These are phyloP conservation scores for Diospyros kaki DNA, from an alignment of 148 eudicot genomes.

Conservation along the genomic window DNA sequence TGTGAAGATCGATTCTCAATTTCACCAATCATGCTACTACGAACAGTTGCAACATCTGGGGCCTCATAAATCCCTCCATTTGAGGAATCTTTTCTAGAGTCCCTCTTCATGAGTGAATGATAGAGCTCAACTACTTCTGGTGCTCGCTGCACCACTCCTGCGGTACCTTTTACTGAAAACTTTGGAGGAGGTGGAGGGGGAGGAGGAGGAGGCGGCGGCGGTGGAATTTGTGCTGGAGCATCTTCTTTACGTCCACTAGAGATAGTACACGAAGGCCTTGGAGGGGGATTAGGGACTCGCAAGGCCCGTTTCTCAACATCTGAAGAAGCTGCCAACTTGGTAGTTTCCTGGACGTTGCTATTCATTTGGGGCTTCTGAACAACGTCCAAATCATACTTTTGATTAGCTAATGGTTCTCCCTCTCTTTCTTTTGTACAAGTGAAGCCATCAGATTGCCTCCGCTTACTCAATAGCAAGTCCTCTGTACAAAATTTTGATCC, in stretches of 20 bases:
- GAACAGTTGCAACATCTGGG: slow-evolving; percentile 55
- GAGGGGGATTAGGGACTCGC: slow-evolving; percentile 84
- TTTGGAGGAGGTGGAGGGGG: slow-evolving; percentile 75
- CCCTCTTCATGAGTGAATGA: slow-evolving; percentile 89
- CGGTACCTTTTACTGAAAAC: slow-evolving; percentile 22
- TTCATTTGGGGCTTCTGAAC: slow-evolving; percentile 22
- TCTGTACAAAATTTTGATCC: slow-evolving; percentile 55
- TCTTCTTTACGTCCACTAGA: slow-evolving; percentile 26
- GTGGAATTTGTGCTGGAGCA: slow-evolving; percentile 26
- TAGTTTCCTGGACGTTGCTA: slow-evolving; percentile 19
- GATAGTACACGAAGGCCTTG: slow-evolving; percentile 51
- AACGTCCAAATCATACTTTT: slow-evolving; percentile 24
- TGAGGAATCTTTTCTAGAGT: slow-evolving; percentile 57
- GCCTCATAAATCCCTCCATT: slow-evolving; percentile 44
- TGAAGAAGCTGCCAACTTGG: slow-evolving; percentile 25
- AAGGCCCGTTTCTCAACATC: slow-evolving; percentile 61
- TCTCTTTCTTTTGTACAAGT: slow-evolving; percentile 45
- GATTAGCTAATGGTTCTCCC: slow-evolving; percentile 23
- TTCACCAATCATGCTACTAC: slow-evolving; percentile 83
- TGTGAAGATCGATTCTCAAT: slow-evolving; percentile 80
- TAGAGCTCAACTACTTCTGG: slow-evolving; percentile 91
- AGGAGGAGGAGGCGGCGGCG: slow-evolving; percentile 49
- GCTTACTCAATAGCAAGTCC: slow-evolving; percentile 33
- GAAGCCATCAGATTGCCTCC: slow-evolving; percentile 72
- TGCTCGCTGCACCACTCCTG: slow-evolving; percentile 62